A percentile compares a stretch with the other conserved stretches of the same genome.
These are phyloP conservation scores for Saccharomycopsis sp. DNA, from an alignment of 805 yeast species.

Conservation along the genomic window DNA sequence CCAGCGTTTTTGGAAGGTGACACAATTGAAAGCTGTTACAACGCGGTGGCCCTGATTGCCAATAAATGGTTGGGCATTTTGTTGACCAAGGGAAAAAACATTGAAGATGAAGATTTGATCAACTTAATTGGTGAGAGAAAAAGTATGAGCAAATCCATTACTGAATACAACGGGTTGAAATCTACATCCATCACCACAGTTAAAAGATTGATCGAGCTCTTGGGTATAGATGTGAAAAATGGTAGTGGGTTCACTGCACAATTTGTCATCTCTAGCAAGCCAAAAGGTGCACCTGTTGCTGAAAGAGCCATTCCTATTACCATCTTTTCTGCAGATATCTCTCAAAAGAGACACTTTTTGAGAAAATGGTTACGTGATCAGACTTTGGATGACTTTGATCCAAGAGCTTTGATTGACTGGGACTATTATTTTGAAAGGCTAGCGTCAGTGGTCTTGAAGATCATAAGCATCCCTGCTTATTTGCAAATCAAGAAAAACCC, in stretches of 20 bases:
- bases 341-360: slow-evolving; percentile 62
- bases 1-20: slow-evolving; percentile 83
- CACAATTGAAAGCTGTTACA: slow-evolving; percentile 70
- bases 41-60: slow-evolving; percentile 85
- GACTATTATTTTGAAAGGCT: slow-evolving; percentile 81
- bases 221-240: slow-evolving; percentile 93
- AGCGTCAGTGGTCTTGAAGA: slow-evolving; percentile 88
- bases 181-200: slow-evolving; percentile 97
- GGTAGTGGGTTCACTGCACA: slow-evolving; percentile 95
- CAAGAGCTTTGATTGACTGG: slow-evolving; percentile 89
- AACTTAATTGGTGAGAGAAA: slow-evolving; percentile 94
- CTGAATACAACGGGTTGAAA: slow-evolving; percentile 83
- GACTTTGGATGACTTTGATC: slow-evolving; percentile 70
- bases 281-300: slow-evolving; percentile 81
- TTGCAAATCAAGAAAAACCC: slow-evolving; percentile 82
- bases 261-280: slow-evolving; percentile 79
- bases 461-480: slow-evolving; percentile 96
- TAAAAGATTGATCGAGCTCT: slow-evolving; percentile 80
- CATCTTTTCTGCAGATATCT: slow-evolving; percentile 74
- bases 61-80: slow-evolving; percentile 93
- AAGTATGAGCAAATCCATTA: slow-evolving; percentile 86
- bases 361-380: slow-evolving; percentile 84
- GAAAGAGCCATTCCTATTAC: slow-evolving; percentile 97
- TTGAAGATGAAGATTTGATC: slow-evolving; percentile 90
- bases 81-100: slow-evolving; percentile 74